These are phyloP conservation scores for Phytophthora syringae DNA, from an alignment of 352 stramenopile genomes.

Conservation along the genomic window DNA sequence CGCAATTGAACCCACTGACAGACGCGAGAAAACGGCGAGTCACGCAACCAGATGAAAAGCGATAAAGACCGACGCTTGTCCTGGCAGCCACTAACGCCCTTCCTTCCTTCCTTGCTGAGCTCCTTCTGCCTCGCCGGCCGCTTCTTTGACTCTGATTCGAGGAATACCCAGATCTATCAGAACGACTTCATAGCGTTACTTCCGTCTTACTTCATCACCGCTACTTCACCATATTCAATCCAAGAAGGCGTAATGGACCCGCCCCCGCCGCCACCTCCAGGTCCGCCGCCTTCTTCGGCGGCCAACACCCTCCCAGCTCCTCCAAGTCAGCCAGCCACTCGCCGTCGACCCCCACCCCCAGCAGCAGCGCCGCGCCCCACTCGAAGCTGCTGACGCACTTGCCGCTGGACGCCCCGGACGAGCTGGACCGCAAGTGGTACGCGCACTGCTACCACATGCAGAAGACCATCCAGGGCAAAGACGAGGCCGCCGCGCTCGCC, in stretches of 20 bases:
- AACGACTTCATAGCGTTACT: not conserved
- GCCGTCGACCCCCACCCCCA: constrained; percentile 38
- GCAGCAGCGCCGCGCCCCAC: constrained; percentile 26
- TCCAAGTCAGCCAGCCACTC: constrained; percentile 10
- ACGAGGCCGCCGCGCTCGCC: constrained; percentile 55
- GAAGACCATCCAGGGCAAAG: constrained; percentile 79
- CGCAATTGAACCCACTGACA: constrained; percentile 1
- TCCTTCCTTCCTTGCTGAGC: not conserved
- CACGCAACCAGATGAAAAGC: not conserved
- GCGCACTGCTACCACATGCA: constrained; percentile 89
- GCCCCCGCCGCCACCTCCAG: constrained; percentile 41
- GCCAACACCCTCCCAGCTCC: constrained; percentile 6
- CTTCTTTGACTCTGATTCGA: constrained; percentile 2
- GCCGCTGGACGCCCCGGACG: constrained; percentile 76
- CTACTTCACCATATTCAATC: not conserved
- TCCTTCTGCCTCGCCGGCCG: not conserved
- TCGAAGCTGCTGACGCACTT: constrained; percentile 81
- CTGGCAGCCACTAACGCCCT: no score
- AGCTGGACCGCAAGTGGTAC: constrained; percentile 88
- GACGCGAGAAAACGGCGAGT: not conserved
- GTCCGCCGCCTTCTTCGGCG: constrained; percentile 39
- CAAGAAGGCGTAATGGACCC: not conserved
- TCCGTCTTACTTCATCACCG: not conserved
- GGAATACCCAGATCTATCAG: not conserved
- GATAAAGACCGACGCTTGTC: not conserved